Percentiles rank a stretch among this genome's conserved stretches.
Conservation (phyloP, 2,329 filamentous ascomycete species). For the Fusarium sp. region DNA sequence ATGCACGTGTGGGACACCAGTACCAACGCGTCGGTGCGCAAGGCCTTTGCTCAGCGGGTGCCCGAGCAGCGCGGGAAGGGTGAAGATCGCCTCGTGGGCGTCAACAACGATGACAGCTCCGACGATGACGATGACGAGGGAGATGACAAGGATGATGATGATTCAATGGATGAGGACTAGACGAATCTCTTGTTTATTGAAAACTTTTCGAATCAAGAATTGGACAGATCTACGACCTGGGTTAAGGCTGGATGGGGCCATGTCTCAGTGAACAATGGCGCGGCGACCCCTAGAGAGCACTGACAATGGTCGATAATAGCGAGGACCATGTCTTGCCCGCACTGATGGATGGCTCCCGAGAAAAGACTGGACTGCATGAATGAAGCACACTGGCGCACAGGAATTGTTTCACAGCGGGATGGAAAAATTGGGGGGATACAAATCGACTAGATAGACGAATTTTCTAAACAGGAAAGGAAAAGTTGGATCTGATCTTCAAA, state of each 20-base stretch:
- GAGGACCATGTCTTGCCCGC: slow-evolving; percentile 28
- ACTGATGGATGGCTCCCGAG: background rate
- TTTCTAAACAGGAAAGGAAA: slow-evolving; percentile 32
- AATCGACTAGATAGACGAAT: slow-evolving; percentile 30
- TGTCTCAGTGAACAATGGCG: slow-evolving; percentile 19
- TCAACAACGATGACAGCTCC: slow-evolving; percentile 76
- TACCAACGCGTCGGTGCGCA: slow-evolving; percentile 88
- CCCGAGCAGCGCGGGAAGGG: slow-evolving; percentile 69
- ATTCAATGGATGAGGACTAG: slow-evolving; percentile 68
- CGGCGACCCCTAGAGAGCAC: slow-evolving; percentile 12
- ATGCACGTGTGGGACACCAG: slow-evolving; percentile 97
- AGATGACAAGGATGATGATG: slow-evolving; percentile 64
- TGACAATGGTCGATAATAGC: slow-evolving; percentile 15
- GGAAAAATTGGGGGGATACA: slow-evolving; percentile 11
- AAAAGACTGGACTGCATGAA: slow-evolving; percentile 27
- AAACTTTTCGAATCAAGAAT: slow-evolving; percentile 14
- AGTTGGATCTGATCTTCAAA: slow-evolving; percentile 32
- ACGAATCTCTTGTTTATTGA: slow-evolving; percentile 12
- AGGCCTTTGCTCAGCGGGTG: slow-evolving; percentile 79
- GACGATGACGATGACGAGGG: slow-evolving; percentile 67
- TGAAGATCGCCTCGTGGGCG: slow-evolving; percentile 81
- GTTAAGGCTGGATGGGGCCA: slow-evolving; percentile 17
- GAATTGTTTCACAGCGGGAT: slow-evolving; percentile 32
- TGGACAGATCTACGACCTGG: slow-evolving; percentile 4
- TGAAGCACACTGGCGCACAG: slow-evolving; percentile 33